Base-by-base conservation (phyloP, 164 flowering plant species). In the Magnolia changhungtana region DNA sequence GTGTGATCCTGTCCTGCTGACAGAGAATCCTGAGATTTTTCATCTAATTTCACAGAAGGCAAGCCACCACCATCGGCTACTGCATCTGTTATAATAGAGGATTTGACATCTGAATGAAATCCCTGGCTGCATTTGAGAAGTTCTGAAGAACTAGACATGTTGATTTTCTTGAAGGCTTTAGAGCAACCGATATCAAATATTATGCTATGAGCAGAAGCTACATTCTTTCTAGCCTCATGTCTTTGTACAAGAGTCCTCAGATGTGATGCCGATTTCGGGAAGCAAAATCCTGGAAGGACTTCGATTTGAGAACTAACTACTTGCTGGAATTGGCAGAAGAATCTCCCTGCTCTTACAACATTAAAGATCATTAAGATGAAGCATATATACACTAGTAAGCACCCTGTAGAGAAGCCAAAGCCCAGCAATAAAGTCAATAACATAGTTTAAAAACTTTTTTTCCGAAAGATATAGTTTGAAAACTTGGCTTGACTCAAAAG, bases 21-120 rank as follows among this genome's bases (percentile, higher is more conserved):
- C 37, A 49, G 71, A 71, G 86, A 80, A 11, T 76, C 71, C 51
- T 72, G 74, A 24, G 82, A 64, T 72, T 82, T 76, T 55, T 63
- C 86, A 71, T 78, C 79, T 20, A 80, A 59, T 63, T 51, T 74
- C 70, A 65, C 69, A 80, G 84, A 61, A 72, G 63, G 23, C 29
- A 78, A 80, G 66, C 74, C 66, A 58, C 73, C 72, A 61, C 69
- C 78, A 67, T 82, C 80, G 11, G 67, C 76, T 75, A 77, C 79
- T 76, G 81, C 68, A 69, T 83, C 84, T 69, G 78, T 82, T 89
- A 88, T 50, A 50, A 88, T 50, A 50, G 65, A 59, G 3, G 50
- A 58, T 19, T 21, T 58, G 23, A 52, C 50, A 52, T 49, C 61
- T 58, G 78, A 76, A 55, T 18, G 27, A 37, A 76, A 16, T 37